phyloP scores from a whole-genome alignment of 805 yeast species.

The Saccharomyces eubayanus region DNA sequence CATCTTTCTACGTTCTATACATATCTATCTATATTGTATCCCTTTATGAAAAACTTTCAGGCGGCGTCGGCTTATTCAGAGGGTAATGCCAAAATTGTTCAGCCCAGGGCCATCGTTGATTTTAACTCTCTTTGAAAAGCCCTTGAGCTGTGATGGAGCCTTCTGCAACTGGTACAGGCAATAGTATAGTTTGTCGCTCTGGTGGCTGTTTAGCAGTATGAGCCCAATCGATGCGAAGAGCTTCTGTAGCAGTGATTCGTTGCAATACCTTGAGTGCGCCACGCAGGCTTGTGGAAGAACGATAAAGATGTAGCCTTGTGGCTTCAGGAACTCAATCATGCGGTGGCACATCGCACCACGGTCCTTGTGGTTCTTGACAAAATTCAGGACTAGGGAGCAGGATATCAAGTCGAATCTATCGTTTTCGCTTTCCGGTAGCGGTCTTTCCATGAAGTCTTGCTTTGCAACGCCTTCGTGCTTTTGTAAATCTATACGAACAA shows the following conservation, averaged over 20 bases:
- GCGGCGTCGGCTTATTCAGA: background rate
- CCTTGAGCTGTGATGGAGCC: background rate
- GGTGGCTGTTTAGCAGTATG: conserved; percentile 36
- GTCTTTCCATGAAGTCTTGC: conserved; percentile 81
- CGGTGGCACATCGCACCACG: conserved; percentile 74
- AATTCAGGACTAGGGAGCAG: conserved; percentile 80
- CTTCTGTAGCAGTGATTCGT: conserved; percentile 2
- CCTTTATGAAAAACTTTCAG: background rate
- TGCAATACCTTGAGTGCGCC: conserved; percentile 65
- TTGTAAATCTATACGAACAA: conserved; percentile 60
- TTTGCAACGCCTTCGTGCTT: conserved; percentile 54
- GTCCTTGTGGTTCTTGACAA: conserved; percentile 61
- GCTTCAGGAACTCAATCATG: conserved; percentile 47
- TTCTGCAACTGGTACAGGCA: conserved; percentile 40
- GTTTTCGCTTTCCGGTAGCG: conserved; percentile 39
- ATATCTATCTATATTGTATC: background rate
- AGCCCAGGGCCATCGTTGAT: conserved; percentile 47
- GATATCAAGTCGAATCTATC: conserved; percentile 61
- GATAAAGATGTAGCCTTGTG: conserved; percentile 45
- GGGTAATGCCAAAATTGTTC: conserved; percentile 60
- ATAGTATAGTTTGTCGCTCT: conserved; percentile 66
- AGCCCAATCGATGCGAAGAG: conserved; percentile 62
- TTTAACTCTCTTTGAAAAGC: conserved; percentile 23
- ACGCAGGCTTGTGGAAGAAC: conserved; percentile 88
- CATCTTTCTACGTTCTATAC: background rate